Base-by-base conservation (phyloP, 2,329 filamentous ascomycete genomes). In the Zymoseptoria passerinii region DNA sequence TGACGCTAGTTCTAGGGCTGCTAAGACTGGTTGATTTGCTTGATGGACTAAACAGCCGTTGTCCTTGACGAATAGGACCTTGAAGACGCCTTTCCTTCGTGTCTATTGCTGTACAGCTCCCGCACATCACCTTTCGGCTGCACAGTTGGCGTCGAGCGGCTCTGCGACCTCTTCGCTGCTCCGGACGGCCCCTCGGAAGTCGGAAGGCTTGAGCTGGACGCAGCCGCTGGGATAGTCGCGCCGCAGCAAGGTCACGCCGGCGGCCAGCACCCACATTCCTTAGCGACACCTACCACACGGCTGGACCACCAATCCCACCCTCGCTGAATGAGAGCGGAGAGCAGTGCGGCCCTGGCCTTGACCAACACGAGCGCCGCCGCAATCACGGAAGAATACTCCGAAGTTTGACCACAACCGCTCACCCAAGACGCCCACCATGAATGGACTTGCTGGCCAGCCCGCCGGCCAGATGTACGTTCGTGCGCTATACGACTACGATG, bases 401-500 rank as follows among this genome's bases (percentile, higher is more conserved):
- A 44, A 44, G 35, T 16, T 44, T 44, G 35, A 44, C 29, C 19
- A 49, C 28, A 55, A 19, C 29, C 44, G 18, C 44, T n/a, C 23
- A 55, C 35, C 5, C 6, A 50, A n/a, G 3, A 55, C 56, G 54
- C 60, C 55, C 64, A 71, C 53, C 59, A 81, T 81, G 78, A 80
- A 80, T 71, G 76, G 74, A 66, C 77, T 80, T 68, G 75, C 72
- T 57, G 78, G 77, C 58, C 77, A 73, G 58, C 77, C 81, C 28
- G 76, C 79, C 52, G 76, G 77, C 56, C 75, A 75, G 71, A 87
- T 96, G 80, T 97, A 94, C 72, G 94, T 99, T 70, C 88, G 91
- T 71, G 94, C 94, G 52, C 83, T 97, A 63, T 99, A 97, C 80
- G 90, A 96, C 78, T 99, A 97, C 78, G 90, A 96, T 71, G 90